phyloP scores from a whole-genome alignment of 176 grass and related monocot genomes.

The Tuctoria greenei region DNA sequence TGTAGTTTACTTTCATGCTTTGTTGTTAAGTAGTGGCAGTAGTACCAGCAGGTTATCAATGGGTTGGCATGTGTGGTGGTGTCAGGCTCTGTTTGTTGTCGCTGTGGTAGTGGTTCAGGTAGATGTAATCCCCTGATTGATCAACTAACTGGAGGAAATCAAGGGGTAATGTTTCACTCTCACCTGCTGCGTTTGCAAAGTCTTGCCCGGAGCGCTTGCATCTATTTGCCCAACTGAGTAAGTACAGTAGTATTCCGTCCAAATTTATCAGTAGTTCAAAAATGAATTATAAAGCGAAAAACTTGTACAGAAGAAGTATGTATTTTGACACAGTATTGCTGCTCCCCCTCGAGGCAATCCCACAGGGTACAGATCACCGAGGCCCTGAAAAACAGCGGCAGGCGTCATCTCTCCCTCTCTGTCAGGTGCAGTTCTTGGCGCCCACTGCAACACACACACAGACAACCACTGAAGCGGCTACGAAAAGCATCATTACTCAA shows the following conservation, averaged over 20 bases:
- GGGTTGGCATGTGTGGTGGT: slow-evolving; percentile 11
- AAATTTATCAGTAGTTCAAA: too few relatives aligned
- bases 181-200: not conserved
- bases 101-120: not conserved
- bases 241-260: too few relatives aligned
- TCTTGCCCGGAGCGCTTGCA: not conserved
- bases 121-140: not conserved
- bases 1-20: not conserved
- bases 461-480: not conserved
- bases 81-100: not conserved
- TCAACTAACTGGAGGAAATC: not conserved
- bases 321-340: too few relatives aligned
- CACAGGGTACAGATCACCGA: not conserved
- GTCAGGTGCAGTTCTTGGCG: slow-evolving; percentile 12
- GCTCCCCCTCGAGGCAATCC: not conserved
- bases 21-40: not conserved
- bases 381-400: not conserved
- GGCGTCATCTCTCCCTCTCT: not conserved
- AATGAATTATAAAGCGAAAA: too few relatives aligned
- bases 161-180: not conserved
- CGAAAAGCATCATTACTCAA: slow-evolving; percentile 47
- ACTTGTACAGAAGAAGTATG: too few relatives aligned
- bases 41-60: slow-evolving; percentile 2
- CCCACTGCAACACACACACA: not conserved
- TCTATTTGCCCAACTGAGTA: not conserved